Base-by-base conservation (phyloP, 192 early-diverging fungal genomes). In the Dimargaris xerosporica region DNA sequence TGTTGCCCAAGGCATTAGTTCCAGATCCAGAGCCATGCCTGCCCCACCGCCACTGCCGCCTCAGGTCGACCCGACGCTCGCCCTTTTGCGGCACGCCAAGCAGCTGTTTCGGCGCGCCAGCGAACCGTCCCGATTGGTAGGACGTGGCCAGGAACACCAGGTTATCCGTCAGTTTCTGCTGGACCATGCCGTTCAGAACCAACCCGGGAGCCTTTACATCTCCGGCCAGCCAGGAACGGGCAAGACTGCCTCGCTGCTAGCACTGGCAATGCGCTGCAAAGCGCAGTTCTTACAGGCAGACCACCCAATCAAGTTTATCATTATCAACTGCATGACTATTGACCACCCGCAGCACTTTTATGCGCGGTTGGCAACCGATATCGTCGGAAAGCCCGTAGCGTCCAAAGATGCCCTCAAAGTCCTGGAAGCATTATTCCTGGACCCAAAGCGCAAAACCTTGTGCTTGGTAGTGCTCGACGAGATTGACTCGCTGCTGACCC, bases 211-310 rank as follows among this genome's bases (percentile, higher is more conserved):
- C 55, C 71, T 90, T 39, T 98, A 96, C 68, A 83, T 97, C 17
- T 87, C 89, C 9, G 94, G 94, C 1, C 81, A 79, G 47, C 94
- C 94, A 0, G 94, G 94, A 5, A 96, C 94, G 23, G 94, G 94
- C 44, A 98, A 98, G 73, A 98, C 90, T 11, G 93, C 91, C 2
- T 78, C 91, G 30, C 59, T 92, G 29, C 76, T 72, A 15, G 80
- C 90, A 52, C 67, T 86, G 16, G 64, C 76, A 31, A 67, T 71
- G 11, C 50, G 70, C 25, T 73, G 77, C 58, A 65, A 73, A 46
- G 64, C 62, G 2, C 61, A 66, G n/a, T 62, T 73, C 59, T 54
- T 67, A 47, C 56, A 65, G 26, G 25, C 44, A 0, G 72, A 70
- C 13, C 64, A 72, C 1, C 76, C 82, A 63, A 73, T 85, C 54